Percentiles rank a stretch among this genome's conserved stretches.
phyloP scores from a whole-genome alignment of 768 basidiomycete species.

The Pleurotus giganteus region DNA sequence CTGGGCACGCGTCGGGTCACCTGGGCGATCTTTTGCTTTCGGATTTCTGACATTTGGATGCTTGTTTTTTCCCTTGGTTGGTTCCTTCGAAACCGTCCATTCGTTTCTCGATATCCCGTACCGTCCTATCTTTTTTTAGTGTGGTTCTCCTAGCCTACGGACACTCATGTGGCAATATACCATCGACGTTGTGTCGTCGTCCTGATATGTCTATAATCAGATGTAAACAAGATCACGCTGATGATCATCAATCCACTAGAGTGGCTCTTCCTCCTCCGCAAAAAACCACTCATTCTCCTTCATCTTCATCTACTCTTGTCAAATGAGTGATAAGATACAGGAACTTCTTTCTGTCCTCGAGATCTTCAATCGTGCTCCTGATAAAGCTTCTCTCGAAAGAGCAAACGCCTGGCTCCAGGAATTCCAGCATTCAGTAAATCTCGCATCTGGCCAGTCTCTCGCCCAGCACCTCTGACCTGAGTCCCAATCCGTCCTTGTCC shows the following conservation, averaged over 20 bases:
- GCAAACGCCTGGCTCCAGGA: conserved; percentile 97
- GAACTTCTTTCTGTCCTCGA: conserved; percentile 73
- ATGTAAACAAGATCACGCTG: conserved; percentile 10
- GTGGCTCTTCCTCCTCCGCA: conserved; percentile 5
- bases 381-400: conserved; percentile 76
- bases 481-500: conserved; percentile 56
- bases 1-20: conserved; percentile 27
- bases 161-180: conserved; percentile 7
- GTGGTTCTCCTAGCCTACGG: conserved; percentile 32
- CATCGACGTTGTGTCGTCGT: background rate
- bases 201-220: conserved; percentile 6
- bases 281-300: conserved; percentile 11
- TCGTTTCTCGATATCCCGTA: conserved; percentile 61
- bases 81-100: conserved; percentile 57
- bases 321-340: conserved; percentile 64
- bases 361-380: conserved; percentile 79
- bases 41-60: conserved; percentile 17
- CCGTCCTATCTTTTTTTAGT: conserved; percentile 49
- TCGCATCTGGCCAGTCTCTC: conserved; percentile 66
- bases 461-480: conserved; percentile 59
- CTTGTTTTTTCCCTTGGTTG: conserved; percentile 31
- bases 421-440: conserved; percentile 99
- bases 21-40: too few species aligned
- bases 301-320: conserved; percentile 14
- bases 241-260: conserved; percentile 13